phyloP scores from a whole-genome alignment of 495 filamentous ascomycete species.

The Antarctomyces pellizariae region DNA sequence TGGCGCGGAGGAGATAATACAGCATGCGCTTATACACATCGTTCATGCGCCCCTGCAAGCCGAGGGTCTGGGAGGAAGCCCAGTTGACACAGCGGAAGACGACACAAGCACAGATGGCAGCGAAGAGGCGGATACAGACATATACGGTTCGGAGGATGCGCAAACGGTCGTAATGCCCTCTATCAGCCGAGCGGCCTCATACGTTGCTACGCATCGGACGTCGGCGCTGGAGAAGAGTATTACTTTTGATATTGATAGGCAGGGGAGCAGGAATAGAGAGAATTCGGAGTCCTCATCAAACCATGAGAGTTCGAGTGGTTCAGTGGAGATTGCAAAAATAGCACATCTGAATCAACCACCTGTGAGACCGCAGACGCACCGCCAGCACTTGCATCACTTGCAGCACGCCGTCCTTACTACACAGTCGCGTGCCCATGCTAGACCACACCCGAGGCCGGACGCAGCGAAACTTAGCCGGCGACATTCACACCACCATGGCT shows the following conservation, averaged over 20 bases:
- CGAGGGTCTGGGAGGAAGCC: not conserved
- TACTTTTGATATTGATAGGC: conserved; percentile 22
- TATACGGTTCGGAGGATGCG: conserved; percentile 24
- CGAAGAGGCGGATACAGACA: conserved; percentile 1
- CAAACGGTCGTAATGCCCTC: conserved; percentile 51
- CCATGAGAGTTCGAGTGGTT: not conserved
- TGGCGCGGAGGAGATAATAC: not conserved
- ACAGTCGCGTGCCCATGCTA: conserved; percentile 8
- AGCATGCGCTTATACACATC: not conserved
- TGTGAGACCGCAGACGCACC: not conserved
- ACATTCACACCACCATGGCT: conserved; percentile 8
- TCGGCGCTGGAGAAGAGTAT: conserved; percentile 54
- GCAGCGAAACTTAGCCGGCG: conserved; percentile 9
- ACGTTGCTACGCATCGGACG: conserved; percentile 44
- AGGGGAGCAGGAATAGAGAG: conserved; percentile 5
- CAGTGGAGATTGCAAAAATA: not conserved
- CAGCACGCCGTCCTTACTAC: conserved; percentile 2
- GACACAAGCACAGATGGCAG: not conserved
- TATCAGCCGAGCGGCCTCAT: conserved; percentile 46
- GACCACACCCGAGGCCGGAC: conserved; percentile 13
- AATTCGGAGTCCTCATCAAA: conserved; percentile 2
- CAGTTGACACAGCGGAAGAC: not conserved
- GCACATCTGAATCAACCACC: not conserved
- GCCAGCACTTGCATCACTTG: not conserved
- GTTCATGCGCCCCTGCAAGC: not conserved